Evolutionary conservation across 2,329 filamentous ascomycete species (phyloP).

Genomic region (Teratosphaeria epicoccoides): DNA sequence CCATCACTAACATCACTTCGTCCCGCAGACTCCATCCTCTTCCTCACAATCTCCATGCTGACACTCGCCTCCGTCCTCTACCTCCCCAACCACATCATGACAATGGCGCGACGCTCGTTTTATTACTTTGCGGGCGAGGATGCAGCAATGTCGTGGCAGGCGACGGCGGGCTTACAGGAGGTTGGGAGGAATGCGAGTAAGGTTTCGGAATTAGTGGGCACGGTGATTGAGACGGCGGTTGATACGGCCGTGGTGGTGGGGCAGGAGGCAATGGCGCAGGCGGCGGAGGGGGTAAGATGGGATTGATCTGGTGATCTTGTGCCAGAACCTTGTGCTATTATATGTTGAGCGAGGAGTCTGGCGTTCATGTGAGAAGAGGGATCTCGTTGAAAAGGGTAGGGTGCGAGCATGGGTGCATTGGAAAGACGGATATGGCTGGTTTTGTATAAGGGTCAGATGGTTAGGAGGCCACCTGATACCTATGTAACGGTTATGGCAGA

Average conservation of each 20-base stretch:
- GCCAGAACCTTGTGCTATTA: background rate
- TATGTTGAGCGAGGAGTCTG: background rate
- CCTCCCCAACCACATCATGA: slow-evolving; percentile 79
- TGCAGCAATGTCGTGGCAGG: slow-evolving; percentile 6
- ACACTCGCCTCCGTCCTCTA: slow-evolving; percentile 82
- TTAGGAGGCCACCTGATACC: background rate
- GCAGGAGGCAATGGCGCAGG: slow-evolving; percentile 12
- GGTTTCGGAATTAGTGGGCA: slow-evolving; percentile 8
- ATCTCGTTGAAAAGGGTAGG: no score
- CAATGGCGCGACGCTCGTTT: slow-evolving; percentile 74
- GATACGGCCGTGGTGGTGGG: slow-evolving; percentile 8
- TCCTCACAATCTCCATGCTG: slow-evolving; percentile 79
- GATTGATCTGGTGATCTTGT: background rate
- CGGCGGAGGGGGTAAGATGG: background rate
- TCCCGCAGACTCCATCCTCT: slow-evolving; percentile 68
- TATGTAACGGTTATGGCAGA: background rate
- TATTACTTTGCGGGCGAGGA: slow-evolving; percentile 85
- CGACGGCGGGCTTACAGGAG: slow-evolving; percentile 6
- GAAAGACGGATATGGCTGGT: background rate
- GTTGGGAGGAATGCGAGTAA: background rate
- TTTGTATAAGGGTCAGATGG: background rate
- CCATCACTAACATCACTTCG: background rate
- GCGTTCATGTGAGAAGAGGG: background rate
- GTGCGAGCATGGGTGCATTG: background rate
- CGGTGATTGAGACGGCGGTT: slow-evolving; percentile 14